Evolutionary conservation across 345 rosid genomes (phyloP), one percentile per base, ranked within the genome.

Genomic region (Iberis pinnata): DNA sequence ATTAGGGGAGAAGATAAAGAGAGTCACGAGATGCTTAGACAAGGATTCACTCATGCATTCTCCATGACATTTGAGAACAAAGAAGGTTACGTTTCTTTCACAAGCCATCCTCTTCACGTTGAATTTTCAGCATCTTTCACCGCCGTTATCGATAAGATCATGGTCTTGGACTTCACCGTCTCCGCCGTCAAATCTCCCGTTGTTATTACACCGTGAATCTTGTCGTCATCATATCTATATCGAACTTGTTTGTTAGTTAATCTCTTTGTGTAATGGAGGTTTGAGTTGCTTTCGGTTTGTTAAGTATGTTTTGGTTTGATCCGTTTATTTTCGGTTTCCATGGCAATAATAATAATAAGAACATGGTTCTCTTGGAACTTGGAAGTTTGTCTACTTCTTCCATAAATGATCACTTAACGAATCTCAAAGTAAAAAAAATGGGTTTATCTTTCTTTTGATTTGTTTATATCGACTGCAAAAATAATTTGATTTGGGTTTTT

Each of bases 41-140:
- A 90, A 77, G 98, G 98, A 15, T 87, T 78, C 29, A 80, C 89
- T 16, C 98, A 92, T 54, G 84, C 78, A 49, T 77, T 92, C 76
- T 20, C 79, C 12, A 81, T 84, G 94, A 81, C 88, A 37, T 87
- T 92, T 67, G 76, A 72, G 48, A 81, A 70, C 16, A 87, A 84
- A 67, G 95, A 87, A 65, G 96, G 79, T 57, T 80, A 72, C 66
- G 56, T 60, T 25, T 69, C 95, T 40, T 87, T 82, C 56, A 70
- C 67, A 8, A 44, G 59, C 55, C 95, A 87, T 58, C 88, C 96
- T 13, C 81, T 57, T 48, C 98, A 92, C 50, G 56, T 64, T 14
- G 95, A 78, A 16, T 87, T 84, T 73, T 88, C 98, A 29, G 71
- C 83, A 16, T 67, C 79, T n/a, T 87, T 92, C 68, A 76, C 95